Evolutionary conservation across 495 filamentous ascomycete genomes (phyloP).

Genomic region (Recurvomyces mirabilis): DNA sequence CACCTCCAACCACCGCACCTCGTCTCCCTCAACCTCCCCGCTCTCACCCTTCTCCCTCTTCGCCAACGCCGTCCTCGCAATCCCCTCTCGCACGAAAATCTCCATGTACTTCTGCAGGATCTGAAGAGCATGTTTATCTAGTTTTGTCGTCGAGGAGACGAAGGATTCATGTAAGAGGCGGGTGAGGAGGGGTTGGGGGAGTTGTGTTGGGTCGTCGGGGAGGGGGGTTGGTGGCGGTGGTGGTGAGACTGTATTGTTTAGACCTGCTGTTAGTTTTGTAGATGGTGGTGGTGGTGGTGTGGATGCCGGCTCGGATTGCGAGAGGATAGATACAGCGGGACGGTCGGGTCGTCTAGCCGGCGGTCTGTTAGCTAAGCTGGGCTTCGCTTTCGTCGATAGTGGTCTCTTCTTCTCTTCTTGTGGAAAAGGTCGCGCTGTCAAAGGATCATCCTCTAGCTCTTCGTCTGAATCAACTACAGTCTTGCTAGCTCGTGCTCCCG

Average conservation of each 20-base stretch:
- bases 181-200: conserved; percentile 65
- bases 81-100: conserved; percentile 82
- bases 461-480: conserved; percentile 9
- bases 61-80: conserved; percentile 68
- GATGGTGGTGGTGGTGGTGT: neutral
- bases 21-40: conserved; percentile 32
- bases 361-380: neutral
- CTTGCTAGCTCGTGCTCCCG: neutral
- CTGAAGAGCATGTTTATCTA: conserved; percentile 66
- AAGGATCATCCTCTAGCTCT: conserved; percentile 15
- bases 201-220: conserved; percentile 32
- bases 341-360: neutral
- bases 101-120: conserved; percentile 81
- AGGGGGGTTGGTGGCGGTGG: conserved; percentile 3
- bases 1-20: conserved; percentile 36
- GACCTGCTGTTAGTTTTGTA: too few species aligned
- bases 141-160: conserved; percentile 52
- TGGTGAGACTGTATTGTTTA: neutral
- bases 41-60: conserved; percentile 37
- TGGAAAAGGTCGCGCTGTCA: too few species aligned
- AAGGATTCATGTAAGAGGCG: conserved; percentile 71
- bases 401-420: neutral
- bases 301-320: neutral
- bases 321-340: neutral
- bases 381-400: neutral